Evolutionary conservation across 352 stramenopile genomes (phyloP), one percentile per base, ranked within the genome.

Genomic region (Pythium inflatum): DNA sequence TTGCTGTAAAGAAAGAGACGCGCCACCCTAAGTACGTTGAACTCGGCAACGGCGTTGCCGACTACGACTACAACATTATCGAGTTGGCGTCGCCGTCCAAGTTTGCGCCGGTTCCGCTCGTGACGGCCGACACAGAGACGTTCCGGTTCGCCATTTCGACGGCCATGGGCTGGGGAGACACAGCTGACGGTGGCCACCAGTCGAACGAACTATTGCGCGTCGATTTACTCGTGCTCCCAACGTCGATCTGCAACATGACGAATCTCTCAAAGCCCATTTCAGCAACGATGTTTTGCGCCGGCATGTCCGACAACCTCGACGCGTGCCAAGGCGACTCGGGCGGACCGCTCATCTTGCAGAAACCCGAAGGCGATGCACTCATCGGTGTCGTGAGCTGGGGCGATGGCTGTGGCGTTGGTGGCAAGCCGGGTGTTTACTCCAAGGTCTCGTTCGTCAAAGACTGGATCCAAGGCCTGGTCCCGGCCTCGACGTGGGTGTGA

Each of bases 271-370:
- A 66, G 20, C 24, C 45, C 6, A 55, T 50, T 33, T 80, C 73
- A 50, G 31, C 45, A 16, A 25, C 11, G 1, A 71, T 51, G 16
- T 30, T 82, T 72, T 22, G 73, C 68, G 9, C 28, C 46, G n/a
- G 53, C 59, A 3, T 66, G 65, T n/a, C n/a, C n/a, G n/a, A n/a
- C n/a, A n/a, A n/a, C 5, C 40, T 69, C 14, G 76, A 82, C 27
- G 73, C 76, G 31, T 82, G 76, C 49, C 72, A 58, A 7, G 76
- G 76, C 33, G 76, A 82, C 67, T 82, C 76, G n/a, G 76, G 76
- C 12, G 68, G 76, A 13, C 76, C 76, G 3, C 51, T 82, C 8
- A 73, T 82, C 30, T 33, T 80, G 1, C 36, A 1, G 33, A 41
- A 53, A 12, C 5, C 40, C 9, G 61, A 18, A 6, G 24, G 34